These are phyloP conservation scores for Globisporangium nodosum DNA, from an alignment of 352 stramenopile genomes.

Conservation along the genomic window DNA sequence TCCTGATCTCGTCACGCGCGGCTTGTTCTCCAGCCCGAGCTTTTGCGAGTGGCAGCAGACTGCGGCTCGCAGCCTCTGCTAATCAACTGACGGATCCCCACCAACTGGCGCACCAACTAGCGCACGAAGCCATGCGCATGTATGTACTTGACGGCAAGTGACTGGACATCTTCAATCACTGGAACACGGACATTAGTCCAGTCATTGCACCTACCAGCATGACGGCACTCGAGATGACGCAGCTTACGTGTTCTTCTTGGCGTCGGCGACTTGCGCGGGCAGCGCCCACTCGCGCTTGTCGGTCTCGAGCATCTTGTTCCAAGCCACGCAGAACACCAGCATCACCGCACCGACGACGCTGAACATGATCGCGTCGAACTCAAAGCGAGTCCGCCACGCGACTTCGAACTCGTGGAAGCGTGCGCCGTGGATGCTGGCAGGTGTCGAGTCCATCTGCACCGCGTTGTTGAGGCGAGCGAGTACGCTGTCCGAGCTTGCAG, in stretches of 20 bases:
- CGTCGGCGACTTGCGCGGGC: neutral
- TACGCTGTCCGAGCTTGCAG: neutral
- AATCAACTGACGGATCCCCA: neutral
- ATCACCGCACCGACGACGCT: neutral
- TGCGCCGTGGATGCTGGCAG: neutral
- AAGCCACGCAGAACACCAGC: constrained; percentile 3
- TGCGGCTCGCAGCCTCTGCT: no score
- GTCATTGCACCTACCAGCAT: neutral
- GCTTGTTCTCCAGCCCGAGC: neutral
- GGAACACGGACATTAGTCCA: neutral
- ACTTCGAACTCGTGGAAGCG: constrained; percentile 2
- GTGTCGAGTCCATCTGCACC: neutral
- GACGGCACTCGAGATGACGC: neutral
- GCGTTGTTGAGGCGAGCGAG: neutral
- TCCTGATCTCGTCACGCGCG: neutral
- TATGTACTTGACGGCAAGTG: neutral
- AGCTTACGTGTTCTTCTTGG: neutral
- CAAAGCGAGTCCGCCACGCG: constrained; percentile 6
- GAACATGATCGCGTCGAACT: constrained; percentile 9
- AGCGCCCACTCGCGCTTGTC: constrained; percentile 3
- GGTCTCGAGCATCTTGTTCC: constrained; percentile 1
- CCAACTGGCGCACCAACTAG: no score
- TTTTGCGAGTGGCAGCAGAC: neutral
- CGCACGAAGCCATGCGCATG: no score
- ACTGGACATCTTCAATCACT: neutral